A percentile compares a stretch with the other conserved stretches of the same genome.
phyloP scores from a whole-genome alignment of 23 red algal species.

The Pyropia yezoensis region DNA sequence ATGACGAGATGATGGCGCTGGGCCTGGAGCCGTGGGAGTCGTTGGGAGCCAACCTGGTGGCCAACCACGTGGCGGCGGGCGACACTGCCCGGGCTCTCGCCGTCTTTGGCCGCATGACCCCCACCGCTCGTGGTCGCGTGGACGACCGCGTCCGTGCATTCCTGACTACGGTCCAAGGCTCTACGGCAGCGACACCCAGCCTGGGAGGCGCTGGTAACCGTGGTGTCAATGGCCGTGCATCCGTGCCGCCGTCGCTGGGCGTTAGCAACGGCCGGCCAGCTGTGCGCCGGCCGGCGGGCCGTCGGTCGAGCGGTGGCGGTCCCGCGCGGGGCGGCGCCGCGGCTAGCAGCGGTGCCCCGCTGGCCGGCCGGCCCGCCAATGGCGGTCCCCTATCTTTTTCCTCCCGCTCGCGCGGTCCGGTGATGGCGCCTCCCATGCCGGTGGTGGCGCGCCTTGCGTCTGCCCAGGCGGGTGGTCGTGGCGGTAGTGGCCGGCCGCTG shows the following conservation, averaged over 20 bases:
- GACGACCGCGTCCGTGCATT: background rate
- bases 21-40: constrained; percentile 37
- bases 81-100: background rate
- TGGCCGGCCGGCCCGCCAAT: too few relatives aligned
- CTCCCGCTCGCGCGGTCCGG: too few relatives aligned
- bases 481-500: too few relatives aligned
- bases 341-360: too few relatives aligned
- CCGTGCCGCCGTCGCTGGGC: background rate
- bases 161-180: background rate
- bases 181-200: background rate
- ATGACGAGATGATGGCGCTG: constrained; percentile 31
- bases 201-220: background rate
- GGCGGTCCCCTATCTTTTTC: too few relatives aligned
- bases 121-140: background rate
- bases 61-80: constrained; percentile 13
- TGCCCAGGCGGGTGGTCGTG: too few relatives aligned
- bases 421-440: too few relatives aligned
- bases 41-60: constrained; percentile 26
- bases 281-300: background rate
- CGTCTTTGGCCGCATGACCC: constrained; percentile 3
- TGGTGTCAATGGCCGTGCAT: background rate
- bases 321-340: too few relatives aligned
- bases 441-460: too few relatives aligned
- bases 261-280: background rate
- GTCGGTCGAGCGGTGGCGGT: background rate